Evolutionary conservation across 108 stramenopile genomes (phyloP).

Genomic region (Fragilariopsis cylindrus): DNA sequence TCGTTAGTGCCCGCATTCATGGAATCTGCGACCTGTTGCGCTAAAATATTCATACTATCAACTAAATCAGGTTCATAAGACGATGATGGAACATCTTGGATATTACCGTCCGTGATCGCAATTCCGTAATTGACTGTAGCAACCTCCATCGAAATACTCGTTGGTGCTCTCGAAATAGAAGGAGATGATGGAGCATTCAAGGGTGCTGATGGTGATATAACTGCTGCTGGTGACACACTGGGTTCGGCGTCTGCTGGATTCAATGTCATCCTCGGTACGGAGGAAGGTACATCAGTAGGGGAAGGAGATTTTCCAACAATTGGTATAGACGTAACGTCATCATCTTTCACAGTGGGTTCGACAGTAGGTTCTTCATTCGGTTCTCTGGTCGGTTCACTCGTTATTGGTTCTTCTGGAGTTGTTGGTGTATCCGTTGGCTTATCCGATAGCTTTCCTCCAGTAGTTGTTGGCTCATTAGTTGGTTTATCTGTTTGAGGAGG

Average conservation of each 20-base stretch:
- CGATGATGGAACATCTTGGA: neutral
- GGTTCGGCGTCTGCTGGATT: neutral
- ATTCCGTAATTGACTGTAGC: slow-evolving; percentile 7
- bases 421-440: neutral
- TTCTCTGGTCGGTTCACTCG: neutral
- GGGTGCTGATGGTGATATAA: no score
- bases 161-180: no score
- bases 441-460: neutral
- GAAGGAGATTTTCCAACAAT: neutral
- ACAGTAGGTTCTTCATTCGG: neutral
- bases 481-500: neutral
- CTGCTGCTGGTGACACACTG: no score
- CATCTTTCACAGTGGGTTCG: slow-evolving; percentile 9
- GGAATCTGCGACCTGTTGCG: slow-evolving; percentile 1
- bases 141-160: neutral
- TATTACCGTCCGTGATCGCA: slow-evolving; percentile 6
- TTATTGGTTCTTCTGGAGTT: neutral
- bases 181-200: neutral
- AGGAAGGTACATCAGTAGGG: neutral
- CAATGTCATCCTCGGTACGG: neutral
- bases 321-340: slow-evolving; percentile 4
- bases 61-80: slow-evolving; percentile 5
- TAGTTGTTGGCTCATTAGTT: neutral
- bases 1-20: neutral
- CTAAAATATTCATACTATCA: slow-evolving; percentile 9